These are phyloP conservation scores for Didymella segeticola DNA, from an alignment of 2,329 filamentous ascomycete species.

Conservation along the genomic window DNA sequence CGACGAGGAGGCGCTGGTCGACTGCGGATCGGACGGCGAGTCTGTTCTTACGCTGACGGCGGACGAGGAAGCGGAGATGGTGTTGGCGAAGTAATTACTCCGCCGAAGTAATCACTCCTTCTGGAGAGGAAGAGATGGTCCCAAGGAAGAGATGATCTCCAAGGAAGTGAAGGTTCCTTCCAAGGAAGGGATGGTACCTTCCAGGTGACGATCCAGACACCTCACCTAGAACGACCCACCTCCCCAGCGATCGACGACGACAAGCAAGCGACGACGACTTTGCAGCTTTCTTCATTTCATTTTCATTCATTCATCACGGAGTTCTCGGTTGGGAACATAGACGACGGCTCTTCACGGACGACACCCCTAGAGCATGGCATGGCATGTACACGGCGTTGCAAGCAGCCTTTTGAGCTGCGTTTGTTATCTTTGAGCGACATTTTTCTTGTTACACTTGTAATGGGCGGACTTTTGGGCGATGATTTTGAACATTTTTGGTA, in stretches of 20 bases:
- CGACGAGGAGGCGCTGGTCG: constrained; percentile 43
- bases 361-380: constrained; percentile 13
- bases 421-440: not conserved
- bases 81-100: constrained; percentile 41
- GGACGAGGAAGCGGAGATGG: constrained; percentile 36
- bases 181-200: no score
- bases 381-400: constrained; percentile 16
- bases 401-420: not conserved
- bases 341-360: constrained; percentile 7
- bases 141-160: not conserved
- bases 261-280: not conserved
- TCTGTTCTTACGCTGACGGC: constrained; percentile 44
- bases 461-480: constrained; percentile 8
- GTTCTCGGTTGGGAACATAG: constrained; percentile 15
- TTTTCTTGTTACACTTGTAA: no score
- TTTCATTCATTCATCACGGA: constrained; percentile 8
- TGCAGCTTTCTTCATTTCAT: no score
- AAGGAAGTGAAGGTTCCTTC: no score
- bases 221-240: no score
- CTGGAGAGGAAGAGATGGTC: not conserved
- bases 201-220: no score
- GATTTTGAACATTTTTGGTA: no score
- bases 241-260: no score
- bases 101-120: no score
- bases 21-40: constrained; percentile 39